Percentiles rank a stretch among this genome's conserved stretches.
These are phyloP conservation scores for Sugiyamaella americana DNA, from an alignment of 805 yeast species.

Conservation along the genomic window DNA sequence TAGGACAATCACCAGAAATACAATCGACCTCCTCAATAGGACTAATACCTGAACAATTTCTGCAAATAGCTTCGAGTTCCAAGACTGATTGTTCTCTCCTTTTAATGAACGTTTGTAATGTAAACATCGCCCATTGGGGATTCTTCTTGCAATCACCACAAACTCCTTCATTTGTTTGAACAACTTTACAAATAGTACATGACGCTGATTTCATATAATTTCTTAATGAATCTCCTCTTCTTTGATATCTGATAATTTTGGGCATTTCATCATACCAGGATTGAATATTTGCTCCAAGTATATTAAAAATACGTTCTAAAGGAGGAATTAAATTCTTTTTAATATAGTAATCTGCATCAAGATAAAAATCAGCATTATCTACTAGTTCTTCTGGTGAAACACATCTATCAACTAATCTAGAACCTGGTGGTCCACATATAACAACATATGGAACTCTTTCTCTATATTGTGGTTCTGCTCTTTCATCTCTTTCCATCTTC, in stretches of 20 bases:
- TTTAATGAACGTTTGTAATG: conserved; percentile 15
- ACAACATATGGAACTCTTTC: conserved; percentile 89
- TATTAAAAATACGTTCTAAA: conserved; percentile 70
- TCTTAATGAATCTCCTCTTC: conserved; percentile 11
- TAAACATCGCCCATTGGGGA: conserved; percentile 14
- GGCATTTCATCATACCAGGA: conserved; percentile 76
- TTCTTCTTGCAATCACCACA: conserved; percentile 16
- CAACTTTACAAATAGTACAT: conserved; percentile 18
- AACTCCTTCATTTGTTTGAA: conserved; percentile 4
- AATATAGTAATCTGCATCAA: conserved; percentile 85
- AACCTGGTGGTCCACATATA: conserved; percentile 48
- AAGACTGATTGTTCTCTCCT: conserved; percentile 14
- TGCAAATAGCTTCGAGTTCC: conserved; percentile 26
- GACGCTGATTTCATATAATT: conserved; percentile 16
- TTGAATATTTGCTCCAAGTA: conserved; percentile 73
- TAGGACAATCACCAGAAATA: conserved; percentile 57
- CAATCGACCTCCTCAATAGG: conserved; percentile 40
- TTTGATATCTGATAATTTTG: conserved; percentile 23
- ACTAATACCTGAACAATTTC: conserved; percentile 28
- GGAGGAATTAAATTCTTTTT: conserved; percentile 84
- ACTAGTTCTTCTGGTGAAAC: conserved; percentile 71
- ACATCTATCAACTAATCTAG: conserved; percentile 67
- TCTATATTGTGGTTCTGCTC: conserved; percentile 78
- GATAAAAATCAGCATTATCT: conserved; percentile 33
- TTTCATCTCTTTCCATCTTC: conserved; percentile 54